Percentiles rank a stretch among this genome's conserved stretches.
These are phyloP conservation scores for Cordyceps tenuipes DNA, from an alignment of 2,329 filamentous ascomycete species.

Conservation along the genomic window DNA sequence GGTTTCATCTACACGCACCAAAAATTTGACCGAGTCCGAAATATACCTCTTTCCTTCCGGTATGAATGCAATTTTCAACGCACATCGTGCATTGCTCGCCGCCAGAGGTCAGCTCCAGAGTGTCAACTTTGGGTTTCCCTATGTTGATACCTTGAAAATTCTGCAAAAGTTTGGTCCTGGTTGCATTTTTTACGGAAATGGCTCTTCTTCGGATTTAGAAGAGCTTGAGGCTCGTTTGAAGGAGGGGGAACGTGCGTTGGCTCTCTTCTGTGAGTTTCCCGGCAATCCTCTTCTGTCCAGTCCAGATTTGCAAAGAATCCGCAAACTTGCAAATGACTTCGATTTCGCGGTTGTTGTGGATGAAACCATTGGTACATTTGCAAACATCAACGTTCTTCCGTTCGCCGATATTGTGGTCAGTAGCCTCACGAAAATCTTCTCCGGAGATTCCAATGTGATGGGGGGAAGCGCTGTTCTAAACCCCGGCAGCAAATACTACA, in stretches of 20 bases:
- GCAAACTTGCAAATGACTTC: constrained; percentile 68
- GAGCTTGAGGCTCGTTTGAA: constrained; percentile 67
- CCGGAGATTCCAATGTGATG: constrained; percentile 97
- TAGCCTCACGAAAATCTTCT: constrained; percentile 94
- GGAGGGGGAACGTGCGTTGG: constrained; percentile 67
- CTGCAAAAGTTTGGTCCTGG: constrained; percentile 90
- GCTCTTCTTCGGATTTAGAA: constrained; percentile 69
- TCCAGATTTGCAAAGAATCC: constrained; percentile 77
- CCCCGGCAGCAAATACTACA: constrained; percentile 62
- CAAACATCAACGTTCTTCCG: constrained; percentile 88
- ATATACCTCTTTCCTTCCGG: constrained; percentile 83
- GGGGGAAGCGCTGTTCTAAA: constrained; percentile 67
- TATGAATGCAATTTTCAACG: constrained; percentile 92
- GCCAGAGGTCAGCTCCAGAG: constrained; percentile 61
- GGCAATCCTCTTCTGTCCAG: constrained; percentile 83
- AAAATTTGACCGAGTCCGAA: constrained; percentile 70
- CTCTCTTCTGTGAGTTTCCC: constrained; percentile 90
- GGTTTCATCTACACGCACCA: constrained; percentile 40
- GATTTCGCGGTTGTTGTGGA: constrained; percentile 88
- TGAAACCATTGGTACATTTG: constrained; percentile 93
- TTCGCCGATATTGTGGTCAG: constrained; percentile 88
- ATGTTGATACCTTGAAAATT: constrained; percentile 93
- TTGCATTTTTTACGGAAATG: constrained; percentile 78
- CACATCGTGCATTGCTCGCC: constrained; percentile 65
- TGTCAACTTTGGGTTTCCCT: constrained; percentile 93